Percentiles rank a stretch among this genome's conserved stretches.
Conservation (phyloP, 2,329 filamentous ascomycete genomes). For the Aspergillus chevalieri region DNA sequence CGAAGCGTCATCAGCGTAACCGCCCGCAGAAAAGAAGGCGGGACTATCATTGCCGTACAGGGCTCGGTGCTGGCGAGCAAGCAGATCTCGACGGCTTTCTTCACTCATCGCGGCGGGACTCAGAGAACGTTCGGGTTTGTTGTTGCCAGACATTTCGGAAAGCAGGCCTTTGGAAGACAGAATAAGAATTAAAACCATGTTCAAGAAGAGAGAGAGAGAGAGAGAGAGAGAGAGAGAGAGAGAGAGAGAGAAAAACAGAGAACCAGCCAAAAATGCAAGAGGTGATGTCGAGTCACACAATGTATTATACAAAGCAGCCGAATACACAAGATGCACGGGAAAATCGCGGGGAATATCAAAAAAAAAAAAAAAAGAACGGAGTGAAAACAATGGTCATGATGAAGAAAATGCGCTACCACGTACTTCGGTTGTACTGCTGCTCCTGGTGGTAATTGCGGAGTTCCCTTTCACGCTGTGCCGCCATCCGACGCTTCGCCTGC, state of each 20-base stretch:
- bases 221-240: background rate
- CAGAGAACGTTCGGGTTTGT: slow-evolving; percentile 79
- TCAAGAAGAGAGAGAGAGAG: slow-evolving; percentile 18
- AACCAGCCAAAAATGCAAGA: slow-evolving; percentile 6
- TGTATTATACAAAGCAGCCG: slow-evolving; percentile 40
- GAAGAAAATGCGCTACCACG: slow-evolving; percentile 38
- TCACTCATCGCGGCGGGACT: slow-evolving; percentile 85
- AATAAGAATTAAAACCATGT: slow-evolving; percentile 36
- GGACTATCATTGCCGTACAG: slow-evolving; percentile 73
- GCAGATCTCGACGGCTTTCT: slow-evolving; percentile 91
- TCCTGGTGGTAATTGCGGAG: slow-evolving; percentile 99
- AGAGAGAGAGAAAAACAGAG: slow-evolving; percentile 1
- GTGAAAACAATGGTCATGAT: slow-evolving; percentile 18
- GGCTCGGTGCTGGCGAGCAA: slow-evolving; percentile 90
- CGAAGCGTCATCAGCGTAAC: slow-evolving; percentile 63
- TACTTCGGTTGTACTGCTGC: slow-evolving; percentile 99
- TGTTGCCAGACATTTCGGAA: slow-evolving; percentile 63
- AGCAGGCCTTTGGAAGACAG: slow-evolving; percentile 50
- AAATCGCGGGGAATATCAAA: slow-evolving; percentile 31
- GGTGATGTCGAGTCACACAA: slow-evolving; percentile 15
- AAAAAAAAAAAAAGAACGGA: slow-evolving; percentile 26
- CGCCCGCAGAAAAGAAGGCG: slow-evolving; percentile 60
- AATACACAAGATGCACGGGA: slow-evolving; percentile 36
- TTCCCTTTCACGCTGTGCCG: slow-evolving; percentile 96
- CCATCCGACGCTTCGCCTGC: slow-evolving; percentile 98